Percentiles rank a stretch among this genome's conserved stretches.
Evolutionary conservation across 768 basidiomycete genomes (phyloP).

Genomic region (Trametes coccinea): DNA sequence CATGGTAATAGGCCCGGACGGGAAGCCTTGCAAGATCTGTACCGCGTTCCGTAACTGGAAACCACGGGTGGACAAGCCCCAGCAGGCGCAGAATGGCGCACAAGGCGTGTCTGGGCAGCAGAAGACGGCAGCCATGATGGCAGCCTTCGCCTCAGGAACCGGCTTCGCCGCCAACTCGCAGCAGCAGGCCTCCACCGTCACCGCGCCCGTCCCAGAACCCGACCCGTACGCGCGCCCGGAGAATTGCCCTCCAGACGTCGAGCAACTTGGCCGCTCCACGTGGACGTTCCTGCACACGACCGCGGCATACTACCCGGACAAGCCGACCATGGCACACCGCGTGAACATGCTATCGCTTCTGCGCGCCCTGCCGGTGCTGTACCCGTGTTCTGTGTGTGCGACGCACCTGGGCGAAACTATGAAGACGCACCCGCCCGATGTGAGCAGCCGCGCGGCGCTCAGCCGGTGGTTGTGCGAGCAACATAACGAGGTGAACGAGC

Average conservation of each 20-base stretch:
- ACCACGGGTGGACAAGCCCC: constrained; percentile 39
- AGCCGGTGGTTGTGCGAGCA: constrained; percentile 88
- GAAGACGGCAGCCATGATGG: constrained; percentile 37
- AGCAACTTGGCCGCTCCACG: constrained; percentile 86
- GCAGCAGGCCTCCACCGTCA: constrained; percentile 8
- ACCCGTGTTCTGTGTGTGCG: constrained; percentile 89
- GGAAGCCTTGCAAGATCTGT: constrained; percentile 94
- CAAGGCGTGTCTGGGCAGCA: constrained; percentile 21
- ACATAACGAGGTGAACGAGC: constrained; percentile 91
- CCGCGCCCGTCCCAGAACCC: constrained; percentile 20
- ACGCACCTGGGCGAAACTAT: constrained; percentile 77
- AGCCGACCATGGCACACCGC: constrained; percentile 72
- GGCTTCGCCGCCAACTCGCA: constrained; percentile 26
- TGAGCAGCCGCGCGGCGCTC: constrained; percentile 65
- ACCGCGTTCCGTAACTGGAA: constrained; percentile 77
- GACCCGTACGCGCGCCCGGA: constrained; percentile 45
- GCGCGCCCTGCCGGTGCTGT: constrained; percentile 74
- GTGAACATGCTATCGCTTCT: constrained; percentile 83
- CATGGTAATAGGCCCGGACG: constrained; percentile 88
- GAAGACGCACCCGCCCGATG: constrained; percentile 68
- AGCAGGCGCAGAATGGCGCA: background rate
- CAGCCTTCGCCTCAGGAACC: constrained; percentile 35
- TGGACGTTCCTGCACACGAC: constrained; percentile 98
- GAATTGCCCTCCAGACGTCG: constrained; percentile 89
- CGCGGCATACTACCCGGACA: constrained; percentile 92